Base-by-base conservation (phyloP, 2,329 filamentous ascomycete species). In the Penicillium oxalicum region DNA sequence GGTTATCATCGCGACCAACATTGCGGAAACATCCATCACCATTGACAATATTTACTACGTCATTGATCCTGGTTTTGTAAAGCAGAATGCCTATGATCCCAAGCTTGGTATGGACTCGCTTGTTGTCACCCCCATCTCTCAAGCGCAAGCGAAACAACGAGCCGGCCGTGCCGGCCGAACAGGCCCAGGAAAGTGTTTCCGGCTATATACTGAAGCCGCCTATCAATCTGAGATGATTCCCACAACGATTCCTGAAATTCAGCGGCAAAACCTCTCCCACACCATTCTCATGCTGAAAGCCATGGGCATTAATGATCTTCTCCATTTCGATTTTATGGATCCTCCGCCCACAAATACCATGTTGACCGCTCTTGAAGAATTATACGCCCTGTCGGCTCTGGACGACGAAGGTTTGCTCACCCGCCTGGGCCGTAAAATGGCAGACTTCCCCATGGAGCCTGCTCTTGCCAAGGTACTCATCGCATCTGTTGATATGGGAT, bases 251-350 rank as follows among this genome's bases (percentile, higher is more conserved):
- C 93, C 93, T 0, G 93, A 97, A 61, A 98, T 98, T 44, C 93
- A 98, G 65, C 80, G 93, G 1, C 89, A 96, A 67, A 98, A 98
- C 61, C 66, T 98, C 45, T 87, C 89, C 0, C 84, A 87, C 58
- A 96, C 91, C 0, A 97, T 98, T 67, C 78, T 98, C 40, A 95
- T 96, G 87, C 80, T 98, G 44, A 98, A 98, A 67, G 93, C 93
- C 0, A 97, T 98, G 90, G 93, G 94, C 3, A 97, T 98, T 69
- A 97, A 98, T 64, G 93, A 98, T 64, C 76, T 98, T 1, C 78
- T 98, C 9, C 90, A 95, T 64, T 98, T 98, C 62, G 91, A 97
- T 70, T 98, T 98, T 62, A 97, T 98, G 91, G 93, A 98, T 62
- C 91, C 93, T 0, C 93, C 93, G 0, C 93, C 93, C 0, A 93